These are phyloP conservation scores for Aspergillus baeticus DNA, from an alignment of 495 filamentous ascomycete species.

Conservation along the genomic window DNA sequence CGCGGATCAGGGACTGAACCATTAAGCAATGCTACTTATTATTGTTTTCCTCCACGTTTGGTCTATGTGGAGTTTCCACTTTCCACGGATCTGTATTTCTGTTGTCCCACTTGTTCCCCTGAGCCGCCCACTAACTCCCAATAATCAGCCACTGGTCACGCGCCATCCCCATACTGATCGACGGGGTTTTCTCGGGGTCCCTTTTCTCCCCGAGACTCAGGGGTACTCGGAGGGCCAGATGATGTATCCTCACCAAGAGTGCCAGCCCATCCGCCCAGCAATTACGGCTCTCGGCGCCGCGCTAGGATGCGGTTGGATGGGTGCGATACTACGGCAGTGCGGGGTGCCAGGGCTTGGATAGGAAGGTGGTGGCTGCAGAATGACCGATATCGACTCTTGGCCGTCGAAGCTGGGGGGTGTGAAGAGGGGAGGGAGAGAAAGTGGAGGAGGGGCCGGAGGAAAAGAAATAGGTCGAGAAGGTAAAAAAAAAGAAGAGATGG, in stretches of 20 bases:
- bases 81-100: no score
- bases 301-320: background rate
- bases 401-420: background rate
- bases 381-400: conserved; percentile 2
- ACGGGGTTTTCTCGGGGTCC: background rate
- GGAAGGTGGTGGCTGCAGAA: conserved; percentile 1
- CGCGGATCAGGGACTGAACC: background rate
- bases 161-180: conserved; percentile 1
- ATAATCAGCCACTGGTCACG: background rate
- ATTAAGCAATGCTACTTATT: no score
- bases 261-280: background rate
- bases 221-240: no score
- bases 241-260: no score
- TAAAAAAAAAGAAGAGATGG: background rate
- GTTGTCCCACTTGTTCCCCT: no score
- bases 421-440: no score
- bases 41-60: no score
- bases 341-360: background rate
- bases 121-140: no score
- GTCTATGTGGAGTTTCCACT: no score
- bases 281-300: background rate
- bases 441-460: background rate
- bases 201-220: no score
- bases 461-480: no score
- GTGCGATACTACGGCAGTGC: background rate